Evolutionary conservation across 1,284 basidiomycete species (phyloP).

Genomic region (Fomitopsis pinicola): DNA sequence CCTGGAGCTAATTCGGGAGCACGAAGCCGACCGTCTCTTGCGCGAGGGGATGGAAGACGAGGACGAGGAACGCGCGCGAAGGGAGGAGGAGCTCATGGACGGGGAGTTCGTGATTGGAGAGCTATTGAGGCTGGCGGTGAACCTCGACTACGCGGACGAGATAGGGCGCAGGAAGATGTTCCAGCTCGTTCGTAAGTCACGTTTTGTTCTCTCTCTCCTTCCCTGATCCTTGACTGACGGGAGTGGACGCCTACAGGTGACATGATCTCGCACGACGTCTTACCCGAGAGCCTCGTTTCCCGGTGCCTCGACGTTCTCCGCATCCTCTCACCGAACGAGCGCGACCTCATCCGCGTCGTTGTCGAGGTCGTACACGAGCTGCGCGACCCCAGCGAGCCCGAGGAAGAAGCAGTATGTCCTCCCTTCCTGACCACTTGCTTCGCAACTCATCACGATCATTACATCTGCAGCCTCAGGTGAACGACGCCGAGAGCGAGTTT

Average conservation of each 20-base stretch:
- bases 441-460: neutral
- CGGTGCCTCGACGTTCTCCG: slow-evolving; percentile 85
- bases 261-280: slow-evolving; percentile 80
- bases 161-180: slow-evolving; percentile 94
- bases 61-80: slow-evolving; percentile 34
- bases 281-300: slow-evolving; percentile 79
- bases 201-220: neutral
- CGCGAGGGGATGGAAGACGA: slow-evolving; percentile 38
- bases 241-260: slow-evolving; percentile 45
- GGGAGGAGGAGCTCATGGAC: slow-evolving; percentile 57
- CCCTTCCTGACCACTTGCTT: neutral
- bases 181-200: slow-evolving; percentile 70
- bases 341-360: slow-evolving; percentile 89
- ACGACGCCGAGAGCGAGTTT: slow-evolving; percentile 33
- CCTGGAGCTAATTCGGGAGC: slow-evolving; percentile 42
- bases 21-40: slow-evolving; percentile 36
- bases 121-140: slow-evolving; percentile 77
- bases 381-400: slow-evolving; percentile 60
- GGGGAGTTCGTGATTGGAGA: slow-evolving; percentile 79
- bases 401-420: slow-evolving; percentile 23
- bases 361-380: slow-evolving; percentile 92
- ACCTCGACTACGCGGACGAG: slow-evolving; percentile 92
- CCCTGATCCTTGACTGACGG: neutral
- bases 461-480: slow-evolving; percentile 20
- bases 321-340: slow-evolving; percentile 80